phyloP scores from a whole-genome alignment of 495 filamentous ascomycete species.

The Penicillium roqueforti region DNA sequence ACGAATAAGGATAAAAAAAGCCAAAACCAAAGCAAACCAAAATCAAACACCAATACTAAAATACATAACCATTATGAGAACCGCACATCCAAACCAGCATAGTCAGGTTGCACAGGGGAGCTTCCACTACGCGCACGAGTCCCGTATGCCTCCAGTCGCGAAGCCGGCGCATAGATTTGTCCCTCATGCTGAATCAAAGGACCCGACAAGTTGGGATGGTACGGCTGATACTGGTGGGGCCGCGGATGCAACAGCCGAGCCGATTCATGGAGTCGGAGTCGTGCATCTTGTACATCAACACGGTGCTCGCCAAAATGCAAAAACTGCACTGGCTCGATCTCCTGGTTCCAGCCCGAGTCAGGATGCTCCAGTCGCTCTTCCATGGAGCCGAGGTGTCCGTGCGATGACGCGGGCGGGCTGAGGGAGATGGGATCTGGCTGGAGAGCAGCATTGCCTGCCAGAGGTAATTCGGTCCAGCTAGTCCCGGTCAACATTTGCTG shows the following conservation, averaged over 20 bases:
- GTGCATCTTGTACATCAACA: conserved; percentile 34
- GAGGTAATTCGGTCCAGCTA: conserved; percentile 21
- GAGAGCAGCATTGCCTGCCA: conserved; percentile 15
- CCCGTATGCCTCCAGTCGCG: conserved; percentile 15
- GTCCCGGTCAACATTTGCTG: conserved; percentile 22
- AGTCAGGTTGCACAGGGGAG: conserved; percentile 43
- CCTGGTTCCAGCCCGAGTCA: conserved; percentile 19
- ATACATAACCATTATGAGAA: conserved; percentile 1
- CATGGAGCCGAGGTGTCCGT: conserved; percentile 17
- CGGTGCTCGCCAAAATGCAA: conserved; percentile 29
- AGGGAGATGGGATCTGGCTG: conserved; percentile 25
- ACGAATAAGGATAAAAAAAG: neutral
- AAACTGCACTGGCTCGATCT: conserved; percentile 13
- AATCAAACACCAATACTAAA: neutral
- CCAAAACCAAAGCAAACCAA: neutral
- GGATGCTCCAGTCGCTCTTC: conserved; percentile 19
- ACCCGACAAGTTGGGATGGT: conserved; percentile 33
- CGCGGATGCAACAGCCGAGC: conserved; percentile 15
- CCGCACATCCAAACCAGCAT: conserved; percentile 24
- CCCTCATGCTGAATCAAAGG: conserved; percentile 29
- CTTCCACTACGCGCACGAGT: conserved; percentile 48
- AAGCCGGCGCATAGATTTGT: conserved; percentile 19
- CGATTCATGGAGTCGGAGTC: conserved; percentile 21
- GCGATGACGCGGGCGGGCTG: neutral
- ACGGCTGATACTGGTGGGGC: conserved; percentile 23